Conservation (phyloP, 1,284 basidiomycete species). For the Filobasidium uniguttulatum region DNA sequence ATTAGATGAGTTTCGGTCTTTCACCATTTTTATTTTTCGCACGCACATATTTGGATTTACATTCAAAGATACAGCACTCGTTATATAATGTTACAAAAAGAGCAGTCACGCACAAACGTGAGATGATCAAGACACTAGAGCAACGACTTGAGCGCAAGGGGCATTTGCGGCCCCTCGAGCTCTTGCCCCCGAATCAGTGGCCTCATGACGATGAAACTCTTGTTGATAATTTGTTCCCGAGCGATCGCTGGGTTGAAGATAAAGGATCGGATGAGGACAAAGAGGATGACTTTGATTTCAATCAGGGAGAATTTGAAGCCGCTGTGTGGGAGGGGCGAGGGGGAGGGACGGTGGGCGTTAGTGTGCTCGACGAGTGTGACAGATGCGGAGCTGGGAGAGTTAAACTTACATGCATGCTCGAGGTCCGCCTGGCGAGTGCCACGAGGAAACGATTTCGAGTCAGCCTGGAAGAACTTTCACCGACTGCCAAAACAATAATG, state of each 20-base stretch:
- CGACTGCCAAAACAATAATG: background rate
- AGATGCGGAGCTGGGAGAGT: background rate
- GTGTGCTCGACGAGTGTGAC: background rate
- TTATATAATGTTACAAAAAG: too few relatives aligned
- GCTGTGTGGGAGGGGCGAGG: constrained; percentile 3
- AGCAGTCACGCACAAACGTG: background rate
- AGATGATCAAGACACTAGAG: background rate
- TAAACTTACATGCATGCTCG: constrained; percentile 46
- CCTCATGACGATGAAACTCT: constrained; percentile 29
- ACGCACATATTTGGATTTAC: too few relatives aligned
- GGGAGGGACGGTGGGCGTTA: background rate
- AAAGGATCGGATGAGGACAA: constrained; percentile 46
- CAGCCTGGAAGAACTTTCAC: background rate
- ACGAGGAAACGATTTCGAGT: background rate
- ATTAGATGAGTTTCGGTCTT: too few relatives aligned
- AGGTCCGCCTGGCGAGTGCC: constrained; percentile 43
- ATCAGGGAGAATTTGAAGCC: constrained; percentile 56
- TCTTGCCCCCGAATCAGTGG: constrained; percentile 30
- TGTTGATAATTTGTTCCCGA: constrained; percentile 11
- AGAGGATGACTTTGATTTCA: constrained; percentile 51
- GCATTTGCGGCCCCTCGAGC: constrained; percentile 32
- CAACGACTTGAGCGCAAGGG: constrained; percentile 15
- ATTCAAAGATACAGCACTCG: too few relatives aligned
- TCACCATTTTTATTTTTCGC: too few relatives aligned
- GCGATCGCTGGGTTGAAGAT: constrained; percentile 42